Evolutionary conservation across 257 asterid genomes (phyloP).

Genomic region (Ocimum tenuiflorum): DNA sequence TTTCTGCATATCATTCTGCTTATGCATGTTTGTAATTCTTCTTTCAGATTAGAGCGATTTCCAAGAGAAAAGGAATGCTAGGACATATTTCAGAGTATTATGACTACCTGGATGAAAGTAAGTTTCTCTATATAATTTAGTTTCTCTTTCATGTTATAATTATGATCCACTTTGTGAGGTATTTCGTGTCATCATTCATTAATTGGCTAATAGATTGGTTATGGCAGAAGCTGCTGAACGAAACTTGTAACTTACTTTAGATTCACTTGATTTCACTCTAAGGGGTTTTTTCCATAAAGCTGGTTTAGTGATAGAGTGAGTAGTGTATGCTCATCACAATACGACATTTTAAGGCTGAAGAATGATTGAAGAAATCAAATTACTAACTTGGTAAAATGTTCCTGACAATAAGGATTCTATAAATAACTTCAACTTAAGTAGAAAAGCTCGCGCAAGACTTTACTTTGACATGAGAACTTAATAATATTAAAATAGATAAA

Average conservation of each 20-base stretch:
- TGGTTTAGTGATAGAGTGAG: too few species aligned
- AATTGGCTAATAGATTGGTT: neutral
- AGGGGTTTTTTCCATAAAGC: neutral
- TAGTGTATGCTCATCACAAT: too few species aligned
- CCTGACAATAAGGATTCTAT: too few species aligned
- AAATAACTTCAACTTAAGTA: too few species aligned
- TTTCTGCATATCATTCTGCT: slow-evolving; percentile 4
- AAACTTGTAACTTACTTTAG: neutral
- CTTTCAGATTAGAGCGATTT: slow-evolving; percentile 40
- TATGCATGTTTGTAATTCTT: slow-evolving; percentile 8
- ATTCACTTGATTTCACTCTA: neutral
- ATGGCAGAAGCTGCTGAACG: neutral
- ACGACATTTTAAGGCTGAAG: too few species aligned
- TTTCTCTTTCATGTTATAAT: neutral
- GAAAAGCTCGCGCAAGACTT: too few species aligned
- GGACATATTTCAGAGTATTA: slow-evolving; percentile 29
- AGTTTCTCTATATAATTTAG: slow-evolving; percentile 18
- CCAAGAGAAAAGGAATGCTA: slow-evolving; percentile 1
- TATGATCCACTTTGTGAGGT: neutral
- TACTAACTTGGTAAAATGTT: too few species aligned
- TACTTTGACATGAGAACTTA: too few species aligned
- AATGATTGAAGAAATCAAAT: too few species aligned
- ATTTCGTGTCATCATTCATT: slow-evolving; percentile 6
- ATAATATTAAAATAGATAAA: too few species aligned
- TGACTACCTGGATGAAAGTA: slow-evolving; percentile 63